phyloP scores from a whole-genome alignment of 768 basidiomycete genomes.

The Tricholoma saponaceum region DNA sequence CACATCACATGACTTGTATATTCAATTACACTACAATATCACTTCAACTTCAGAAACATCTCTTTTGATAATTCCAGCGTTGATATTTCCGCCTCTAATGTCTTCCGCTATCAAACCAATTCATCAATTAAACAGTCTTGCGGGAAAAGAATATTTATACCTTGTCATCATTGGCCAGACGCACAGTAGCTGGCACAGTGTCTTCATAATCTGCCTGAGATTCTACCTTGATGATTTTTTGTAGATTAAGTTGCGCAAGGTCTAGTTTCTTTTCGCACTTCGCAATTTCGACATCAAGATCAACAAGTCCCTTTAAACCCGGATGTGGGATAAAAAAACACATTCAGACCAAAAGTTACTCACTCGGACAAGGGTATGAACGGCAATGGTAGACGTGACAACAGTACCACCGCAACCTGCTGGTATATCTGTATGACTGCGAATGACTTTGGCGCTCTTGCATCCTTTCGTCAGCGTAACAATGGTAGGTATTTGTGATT shows the following conservation, averaged over 20 bases:
- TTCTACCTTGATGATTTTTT: conserved; percentile 74
- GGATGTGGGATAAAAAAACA: background rate
- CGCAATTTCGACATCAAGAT: conserved; percentile 81
- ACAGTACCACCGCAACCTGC: conserved; percentile 84
- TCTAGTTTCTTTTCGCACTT: conserved; percentile 91
- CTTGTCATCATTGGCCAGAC: conserved; percentile 76
- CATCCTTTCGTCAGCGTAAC: conserved; percentile 84
- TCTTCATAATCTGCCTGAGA: conserved; percentile 72
- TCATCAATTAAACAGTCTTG: conserved; percentile 3
- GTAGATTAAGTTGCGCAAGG: conserved; percentile 60
- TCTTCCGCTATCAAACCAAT: conserved; percentile 52
- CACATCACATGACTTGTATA: background rate
- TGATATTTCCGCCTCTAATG: conserved; percentile 74
- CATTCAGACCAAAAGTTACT: conserved; percentile 15
- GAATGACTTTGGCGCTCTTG: conserved; percentile 68
- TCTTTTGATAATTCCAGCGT: conserved; percentile 66
- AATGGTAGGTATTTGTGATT: conserved; percentile 72
- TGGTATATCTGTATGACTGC: conserved; percentile 65
- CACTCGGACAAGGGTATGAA: conserved; percentile 86
- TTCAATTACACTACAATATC: background rate
- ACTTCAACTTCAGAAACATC: conserved; percentile 70
- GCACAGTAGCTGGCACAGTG: conserved; percentile 77
- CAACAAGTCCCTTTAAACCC: conserved; percentile 74
- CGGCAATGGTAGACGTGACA: conserved; percentile 68
- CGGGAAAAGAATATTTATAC: conserved; percentile 35